phyloP scores from a whole-genome alignment of 1,284 basidiomycete genomes.

The Pyrrhoderma noxium region DNA sequence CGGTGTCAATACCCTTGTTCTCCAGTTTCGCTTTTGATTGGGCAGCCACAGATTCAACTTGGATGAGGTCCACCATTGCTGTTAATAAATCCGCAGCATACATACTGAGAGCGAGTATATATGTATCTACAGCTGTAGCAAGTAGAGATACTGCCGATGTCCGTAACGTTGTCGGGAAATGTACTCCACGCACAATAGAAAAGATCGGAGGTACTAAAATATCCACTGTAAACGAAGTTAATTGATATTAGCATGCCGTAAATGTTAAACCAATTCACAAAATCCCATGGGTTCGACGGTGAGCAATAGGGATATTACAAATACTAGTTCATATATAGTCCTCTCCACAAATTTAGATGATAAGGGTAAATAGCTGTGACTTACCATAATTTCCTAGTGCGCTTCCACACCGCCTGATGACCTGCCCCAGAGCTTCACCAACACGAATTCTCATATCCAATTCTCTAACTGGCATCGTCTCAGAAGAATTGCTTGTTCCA shows the following conservation, averaged over 20 bases:
- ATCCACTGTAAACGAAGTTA: slow-evolving; percentile 41
- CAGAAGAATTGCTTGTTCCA: slow-evolving; percentile 21
- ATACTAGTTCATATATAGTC: too few relatives aligned
- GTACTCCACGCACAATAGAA: slow-evolving; percentile 45
- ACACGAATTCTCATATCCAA: slow-evolving; percentile 76
- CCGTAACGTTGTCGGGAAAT: slow-evolving; percentile 67
- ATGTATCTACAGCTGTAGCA: slow-evolving; percentile 62
- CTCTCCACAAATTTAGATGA: neutral
- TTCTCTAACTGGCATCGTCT: slow-evolving; percentile 48
- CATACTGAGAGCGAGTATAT: slow-evolving; percentile 51
- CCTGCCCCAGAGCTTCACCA: slow-evolving; percentile 81
- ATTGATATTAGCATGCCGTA: neutral
- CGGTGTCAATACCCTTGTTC: neutral
- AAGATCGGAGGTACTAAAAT: slow-evolving; percentile 67
- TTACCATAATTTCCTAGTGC: slow-evolving; percentile 65
- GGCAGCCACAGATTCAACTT: slow-evolving; percentile 54
- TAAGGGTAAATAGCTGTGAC: slow-evolving; percentile 24
- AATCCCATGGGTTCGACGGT: neutral
- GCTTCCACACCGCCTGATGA: slow-evolving; percentile 70
- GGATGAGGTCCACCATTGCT: slow-evolving; percentile 72
- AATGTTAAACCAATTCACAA: neutral
- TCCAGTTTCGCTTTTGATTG: neutral
- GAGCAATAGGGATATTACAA: too few relatives aligned
- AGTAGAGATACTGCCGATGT: slow-evolving; percentile 81
- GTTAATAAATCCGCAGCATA: slow-evolving; percentile 57